phyloP scores from a whole-genome alignment of 116 monocot genomes.

The Trichopus zeylanicus region DNA sequence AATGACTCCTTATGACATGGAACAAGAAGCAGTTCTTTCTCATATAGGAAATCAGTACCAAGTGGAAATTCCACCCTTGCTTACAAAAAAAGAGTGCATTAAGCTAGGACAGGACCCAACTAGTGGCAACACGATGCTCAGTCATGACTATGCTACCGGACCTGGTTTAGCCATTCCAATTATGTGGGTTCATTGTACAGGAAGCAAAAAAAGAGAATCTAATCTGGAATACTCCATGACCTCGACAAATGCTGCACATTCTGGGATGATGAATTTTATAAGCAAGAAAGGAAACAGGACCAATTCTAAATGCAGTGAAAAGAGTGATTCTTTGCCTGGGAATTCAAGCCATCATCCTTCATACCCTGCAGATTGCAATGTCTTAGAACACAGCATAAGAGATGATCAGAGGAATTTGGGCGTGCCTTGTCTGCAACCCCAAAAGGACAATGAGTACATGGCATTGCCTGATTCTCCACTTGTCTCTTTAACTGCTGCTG shows the following conservation, averaged over 20 bases:
- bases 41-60: conserved; percentile 75
- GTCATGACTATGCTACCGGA: conserved; percentile 13
- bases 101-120: not conserved
- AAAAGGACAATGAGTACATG: conserved; percentile 7
- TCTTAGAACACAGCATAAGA: not conserved
- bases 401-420: conserved; percentile 1
- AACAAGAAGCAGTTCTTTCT: too few species aligned
- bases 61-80: conserved; percentile 44
- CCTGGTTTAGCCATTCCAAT: conserved; percentile 45
- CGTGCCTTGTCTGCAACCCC: not conserved
- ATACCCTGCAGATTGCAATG: not conserved
- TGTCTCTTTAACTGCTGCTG: conserved; percentile 39
- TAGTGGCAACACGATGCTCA: conserved; percentile 3
- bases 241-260: not conserved
- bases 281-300: not conserved
- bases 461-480: conserved; percentile 37
- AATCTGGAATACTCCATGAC: conserved; percentile 1
- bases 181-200: conserved; percentile 31
- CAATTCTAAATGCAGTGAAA: conserved; percentile 1
- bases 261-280: not conserved
- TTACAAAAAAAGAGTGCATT: conserved; percentile 18
- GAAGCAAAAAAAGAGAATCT: conserved; percentile 4
- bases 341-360: too few species aligned
- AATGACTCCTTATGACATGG: too few species aligned
- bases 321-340: too few species aligned